Percentiles rank a stretch among this genome's conserved stretches.
phyloP scores from a whole-genome alignment of 2,329 filamentous ascomycete genomes.

The Neopestalotiopsis sp. region DNA sequence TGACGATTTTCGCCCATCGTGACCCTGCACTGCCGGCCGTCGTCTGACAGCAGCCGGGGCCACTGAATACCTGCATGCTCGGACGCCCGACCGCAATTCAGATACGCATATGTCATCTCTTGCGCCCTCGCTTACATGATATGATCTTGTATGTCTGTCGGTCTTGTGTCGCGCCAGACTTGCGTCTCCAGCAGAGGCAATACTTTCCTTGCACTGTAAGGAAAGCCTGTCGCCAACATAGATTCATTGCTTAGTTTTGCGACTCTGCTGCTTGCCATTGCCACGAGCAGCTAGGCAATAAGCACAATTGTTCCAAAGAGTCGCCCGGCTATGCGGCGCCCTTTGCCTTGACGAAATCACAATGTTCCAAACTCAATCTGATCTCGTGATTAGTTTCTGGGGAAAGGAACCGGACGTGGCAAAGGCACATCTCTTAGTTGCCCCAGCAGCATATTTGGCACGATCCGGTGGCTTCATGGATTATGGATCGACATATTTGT shows the following conservation, averaged over 20 bases:
- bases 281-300: too few relatives aligned
- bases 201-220: background rate
- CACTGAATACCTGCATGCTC: background rate
- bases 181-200: background rate
- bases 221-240: background rate
- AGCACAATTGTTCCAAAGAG: background rate
- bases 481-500: background rate
- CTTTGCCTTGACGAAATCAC: background rate
- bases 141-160: background rate
- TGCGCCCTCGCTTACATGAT: background rate
- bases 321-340: background rate
- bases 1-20: background rate
- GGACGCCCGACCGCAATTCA: constrained; percentile 10
- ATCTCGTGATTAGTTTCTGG: background rate
- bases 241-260: too few relatives aligned
- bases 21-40: constrained; percentile 7
- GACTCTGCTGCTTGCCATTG: too few relatives aligned
- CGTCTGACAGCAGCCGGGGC: background rate
- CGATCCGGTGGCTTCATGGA: background rate
- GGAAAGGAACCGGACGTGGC: background rate
- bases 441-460: background rate
- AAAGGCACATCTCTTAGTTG: background rate
- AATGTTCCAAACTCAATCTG: background rate
- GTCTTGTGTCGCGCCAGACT: background rate
- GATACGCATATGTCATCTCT: background rate